These are phyloP conservation scores for Nemania sp. DNA, from an alignment of 2,329 filamentous ascomycete genomes.

Conservation along the genomic window DNA sequence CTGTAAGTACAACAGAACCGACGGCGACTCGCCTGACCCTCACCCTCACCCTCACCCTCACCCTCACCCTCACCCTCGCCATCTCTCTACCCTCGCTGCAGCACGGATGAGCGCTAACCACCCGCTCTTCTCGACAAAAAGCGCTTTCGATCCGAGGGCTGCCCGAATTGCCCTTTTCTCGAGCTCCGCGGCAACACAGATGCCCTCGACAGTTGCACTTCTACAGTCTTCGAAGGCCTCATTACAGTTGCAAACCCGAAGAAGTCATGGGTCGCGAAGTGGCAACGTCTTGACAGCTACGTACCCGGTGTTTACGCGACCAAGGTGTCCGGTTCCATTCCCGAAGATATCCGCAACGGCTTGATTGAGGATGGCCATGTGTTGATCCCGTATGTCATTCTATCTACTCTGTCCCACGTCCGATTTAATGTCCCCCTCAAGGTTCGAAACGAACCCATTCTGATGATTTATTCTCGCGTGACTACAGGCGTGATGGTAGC, in stretches of 20 bases:
- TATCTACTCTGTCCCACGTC: conserved; percentile 47
- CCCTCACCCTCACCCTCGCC: background rate
- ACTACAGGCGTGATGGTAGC: conserved; percentile 28
- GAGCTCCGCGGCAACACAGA: conserved; percentile 79
- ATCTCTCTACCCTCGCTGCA: too few relatives aligned
- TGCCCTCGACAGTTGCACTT: conserved; percentile 88
- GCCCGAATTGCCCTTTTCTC: conserved; percentile 95
- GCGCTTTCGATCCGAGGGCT: conserved; percentile 86
- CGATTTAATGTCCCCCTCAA: conserved; percentile 33
- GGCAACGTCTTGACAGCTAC: conserved; percentile 89
- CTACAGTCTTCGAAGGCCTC: conserved; percentile 91
- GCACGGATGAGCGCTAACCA: background rate
- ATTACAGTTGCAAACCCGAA: conserved; percentile 83
- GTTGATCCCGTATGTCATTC: conserved; percentile 65
- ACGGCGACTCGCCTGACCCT: too few relatives aligned
- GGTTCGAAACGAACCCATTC: background rate
- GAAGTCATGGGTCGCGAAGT: conserved; percentile 93
- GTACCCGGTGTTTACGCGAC: conserved; percentile 90
- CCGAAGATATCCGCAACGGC: conserved; percentile 64
- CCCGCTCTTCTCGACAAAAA: conserved; percentile 42
- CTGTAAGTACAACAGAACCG: conserved; percentile 53
- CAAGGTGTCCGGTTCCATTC: conserved; percentile 84
- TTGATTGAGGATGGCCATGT: conserved; percentile 67
- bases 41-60: background rate
- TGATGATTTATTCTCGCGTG: conserved; percentile 6